Conservation (phyloP, 2,329 filamentous ascomycete genomes). For the Beauveria medogensis region DNA sequence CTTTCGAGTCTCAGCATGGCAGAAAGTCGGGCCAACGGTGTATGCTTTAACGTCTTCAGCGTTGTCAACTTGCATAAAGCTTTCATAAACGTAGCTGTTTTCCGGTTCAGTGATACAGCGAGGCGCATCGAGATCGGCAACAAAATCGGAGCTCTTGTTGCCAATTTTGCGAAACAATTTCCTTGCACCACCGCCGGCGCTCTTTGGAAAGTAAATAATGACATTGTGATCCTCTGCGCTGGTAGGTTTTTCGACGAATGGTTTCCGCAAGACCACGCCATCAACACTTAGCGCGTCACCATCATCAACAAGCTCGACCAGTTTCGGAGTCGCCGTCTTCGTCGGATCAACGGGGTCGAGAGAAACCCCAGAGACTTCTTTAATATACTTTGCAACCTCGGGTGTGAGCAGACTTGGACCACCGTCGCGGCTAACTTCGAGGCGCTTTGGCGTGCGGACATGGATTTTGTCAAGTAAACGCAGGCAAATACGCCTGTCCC, state of each 20-base stretch:
- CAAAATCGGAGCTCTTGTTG: slow-evolving; percentile 96
- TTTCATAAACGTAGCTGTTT: slow-evolving; percentile 91
- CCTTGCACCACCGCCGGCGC: slow-evolving; percentile 78
- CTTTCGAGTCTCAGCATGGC: slow-evolving; percentile 94
- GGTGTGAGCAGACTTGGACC: slow-evolving; percentile 71
- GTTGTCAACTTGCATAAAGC: slow-evolving; percentile 94
- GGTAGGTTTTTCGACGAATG: slow-evolving; percentile 97
- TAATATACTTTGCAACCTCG: slow-evolving; percentile 73
- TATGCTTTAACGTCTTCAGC: slow-evolving; percentile 98
- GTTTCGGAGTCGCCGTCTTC: slow-evolving; percentile 54
- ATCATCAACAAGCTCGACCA: slow-evolving; percentile 81
- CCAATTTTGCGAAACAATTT: slow-evolving; percentile 95
- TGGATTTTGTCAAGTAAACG: slow-evolving; percentile 80
- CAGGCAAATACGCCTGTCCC: slow-evolving; percentile 88
- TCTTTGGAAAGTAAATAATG: slow-evolving; percentile 89
- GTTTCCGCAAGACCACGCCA: slow-evolving; percentile 72
- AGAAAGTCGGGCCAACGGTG: slow-evolving; percentile 86
- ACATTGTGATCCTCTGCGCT: slow-evolving; percentile 99
- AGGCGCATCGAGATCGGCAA: slow-evolving; percentile 67
- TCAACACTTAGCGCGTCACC: slow-evolving; percentile 85
- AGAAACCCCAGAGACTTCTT: slow-evolving; percentile 68
- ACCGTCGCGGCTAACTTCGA: slow-evolving; percentile 90
- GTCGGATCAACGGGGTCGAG: slow-evolving; percentile 62
- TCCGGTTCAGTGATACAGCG: slow-evolving; percentile 71
- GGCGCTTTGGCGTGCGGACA: slow-evolving; percentile 77